Percentiles rank a stretch among this genome's conserved stretches.
Conservation (phyloP, 2,329 filamentous ascomycete genomes). For the Fusarium tanahbumbuense region DNA sequence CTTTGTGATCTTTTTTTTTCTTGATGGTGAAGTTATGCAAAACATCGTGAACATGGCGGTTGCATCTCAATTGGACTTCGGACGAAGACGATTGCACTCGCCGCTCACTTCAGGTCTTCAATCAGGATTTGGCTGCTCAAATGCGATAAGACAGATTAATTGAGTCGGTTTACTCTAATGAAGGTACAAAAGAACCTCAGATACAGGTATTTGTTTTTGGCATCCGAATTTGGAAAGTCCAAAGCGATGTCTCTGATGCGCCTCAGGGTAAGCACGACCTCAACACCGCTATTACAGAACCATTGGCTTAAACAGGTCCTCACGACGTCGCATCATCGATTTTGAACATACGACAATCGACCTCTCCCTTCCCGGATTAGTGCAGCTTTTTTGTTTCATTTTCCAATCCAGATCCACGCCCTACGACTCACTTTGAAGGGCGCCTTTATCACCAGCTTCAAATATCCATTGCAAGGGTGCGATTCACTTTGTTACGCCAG, state of each 20-base stretch:
- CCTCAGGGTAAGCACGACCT: slow-evolving; percentile 1
- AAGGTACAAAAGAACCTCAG: too few species aligned
- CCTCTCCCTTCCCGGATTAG: neutral
- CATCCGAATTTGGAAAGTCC: neutral
- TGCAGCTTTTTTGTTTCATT: neutral
- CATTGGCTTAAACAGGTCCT: neutral
- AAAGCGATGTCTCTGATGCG: neutral
- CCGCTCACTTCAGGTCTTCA: too few species aligned
- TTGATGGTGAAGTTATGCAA: neutral
- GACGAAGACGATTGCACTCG: too few species aligned
- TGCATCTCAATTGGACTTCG: rapidly evolving
- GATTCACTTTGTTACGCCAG: slow-evolving; percentile 7
- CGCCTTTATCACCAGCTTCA: neutral
- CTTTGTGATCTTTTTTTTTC: neutral
- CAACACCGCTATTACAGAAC: neutral
- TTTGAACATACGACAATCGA: neutral
- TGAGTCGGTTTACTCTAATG: too few species aligned
- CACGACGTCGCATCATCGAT: slow-evolving; percentile 4
- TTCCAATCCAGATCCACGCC: too few species aligned
- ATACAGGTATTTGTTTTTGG: too few species aligned
- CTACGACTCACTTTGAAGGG: neutral
- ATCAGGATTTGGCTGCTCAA: neutral
- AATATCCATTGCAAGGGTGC: too few species aligned
- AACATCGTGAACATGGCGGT: neutral
- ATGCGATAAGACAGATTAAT: neutral